These are phyloP conservation scores for Prunus mume DNA, from an alignment of 306 rosid species.

Conservation along the genomic window DNA sequence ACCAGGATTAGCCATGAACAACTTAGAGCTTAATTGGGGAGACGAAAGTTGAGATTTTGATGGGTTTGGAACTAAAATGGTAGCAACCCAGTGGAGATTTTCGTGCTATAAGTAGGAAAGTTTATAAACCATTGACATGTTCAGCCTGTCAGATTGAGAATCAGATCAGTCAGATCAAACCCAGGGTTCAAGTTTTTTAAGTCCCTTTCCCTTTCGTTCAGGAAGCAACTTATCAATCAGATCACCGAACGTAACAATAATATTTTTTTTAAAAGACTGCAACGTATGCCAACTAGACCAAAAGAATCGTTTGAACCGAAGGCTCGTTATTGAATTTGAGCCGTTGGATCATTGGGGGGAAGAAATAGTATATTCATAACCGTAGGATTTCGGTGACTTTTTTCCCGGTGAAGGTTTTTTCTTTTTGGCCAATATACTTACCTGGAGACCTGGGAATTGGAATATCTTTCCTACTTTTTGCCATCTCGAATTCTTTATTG, in stretches of 20 bases:
- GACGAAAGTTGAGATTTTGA: not conserved
- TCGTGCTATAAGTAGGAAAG: not conserved
- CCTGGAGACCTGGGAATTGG: not conserved
- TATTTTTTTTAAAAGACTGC: not conserved
- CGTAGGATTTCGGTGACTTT: not conserved
- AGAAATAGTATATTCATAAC: not conserved
- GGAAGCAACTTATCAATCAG: not conserved
- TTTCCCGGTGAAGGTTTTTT: too few species aligned
- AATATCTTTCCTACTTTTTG: not conserved
- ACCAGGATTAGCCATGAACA: slow-evolving; percentile 38
- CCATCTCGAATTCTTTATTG: not conserved
- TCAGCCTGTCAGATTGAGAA: not conserved
- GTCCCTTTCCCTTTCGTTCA: not conserved
- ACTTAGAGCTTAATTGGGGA: not conserved
- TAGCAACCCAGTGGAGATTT: slow-evolving; percentile 21
- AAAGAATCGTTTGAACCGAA: not conserved
- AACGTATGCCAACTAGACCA: not conserved
- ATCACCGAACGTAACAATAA: not conserved
- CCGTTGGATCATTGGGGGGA: not conserved
- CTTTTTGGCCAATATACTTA: not conserved
- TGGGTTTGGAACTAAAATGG: slow-evolving; percentile 12
- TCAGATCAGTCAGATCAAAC: not conserved
- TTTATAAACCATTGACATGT: not conserved
- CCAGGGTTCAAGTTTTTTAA: not conserved
- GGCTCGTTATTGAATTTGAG: not conserved